These are phyloP conservation scores for Xerophyta viscosa DNA, from an alignment of 106 monocot genomes.

Conservation along the genomic window DNA sequence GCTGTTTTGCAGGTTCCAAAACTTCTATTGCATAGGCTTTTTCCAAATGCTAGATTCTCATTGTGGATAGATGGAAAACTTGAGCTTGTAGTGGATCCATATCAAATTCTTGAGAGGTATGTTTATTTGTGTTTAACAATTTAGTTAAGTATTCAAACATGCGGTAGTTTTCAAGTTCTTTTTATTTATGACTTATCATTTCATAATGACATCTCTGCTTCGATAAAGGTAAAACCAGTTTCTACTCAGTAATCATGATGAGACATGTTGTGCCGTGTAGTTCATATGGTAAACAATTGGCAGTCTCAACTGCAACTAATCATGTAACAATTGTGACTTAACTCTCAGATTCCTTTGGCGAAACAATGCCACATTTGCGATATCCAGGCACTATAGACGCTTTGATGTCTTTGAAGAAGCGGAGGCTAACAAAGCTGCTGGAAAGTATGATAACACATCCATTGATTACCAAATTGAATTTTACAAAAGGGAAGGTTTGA, in stretches of 20 bases:
- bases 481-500: conserved; percentile 80
- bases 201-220: too few species aligned
- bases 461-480: conserved; percentile 89
- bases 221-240: too few species aligned
- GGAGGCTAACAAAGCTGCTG: conserved; percentile 93
- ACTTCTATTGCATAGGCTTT: conserved; percentile 59
- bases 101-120: conserved; percentile 63
- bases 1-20: conserved; percentile 41
- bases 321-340: too few species aligned
- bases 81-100: conserved; percentile 62
- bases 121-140: too few species aligned
- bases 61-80: conserved; percentile 74
- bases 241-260: too few species aligned
- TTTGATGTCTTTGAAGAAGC: conserved; percentile 99
- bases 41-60: conserved; percentile 56
- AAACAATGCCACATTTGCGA: conserved; percentile 74
- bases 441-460: conserved; percentile 92
- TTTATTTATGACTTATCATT: too few species aligned
- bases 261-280: too few species aligned
- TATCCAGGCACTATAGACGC: conserved; percentile 83
- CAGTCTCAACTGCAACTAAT: too few species aligned
- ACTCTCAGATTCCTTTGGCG: conserved; percentile 93
- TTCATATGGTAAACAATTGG: too few species aligned
- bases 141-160: too few species aligned
- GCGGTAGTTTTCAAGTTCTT: too few species aligned